These are phyloP conservation scores for Paecilomyces formosus DNA, from an alignment of 2,329 filamentous ascomycete genomes.

Conservation along the genomic window DNA sequence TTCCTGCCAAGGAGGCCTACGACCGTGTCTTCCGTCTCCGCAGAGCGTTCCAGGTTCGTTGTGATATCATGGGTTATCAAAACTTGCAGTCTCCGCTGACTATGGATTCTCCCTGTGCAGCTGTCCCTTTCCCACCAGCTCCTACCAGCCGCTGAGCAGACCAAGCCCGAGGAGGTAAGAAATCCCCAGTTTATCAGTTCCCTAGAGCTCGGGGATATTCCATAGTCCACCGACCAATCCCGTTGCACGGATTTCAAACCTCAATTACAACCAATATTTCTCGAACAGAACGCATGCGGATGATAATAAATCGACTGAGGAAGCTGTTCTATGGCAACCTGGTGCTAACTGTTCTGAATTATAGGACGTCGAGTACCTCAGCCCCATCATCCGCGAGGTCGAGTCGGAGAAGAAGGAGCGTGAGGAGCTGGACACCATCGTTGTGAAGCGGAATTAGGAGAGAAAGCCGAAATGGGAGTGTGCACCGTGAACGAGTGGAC, in stretches of 20 bases:
- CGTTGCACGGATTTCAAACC: constrained; percentile 24
- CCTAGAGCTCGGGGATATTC: neutral
- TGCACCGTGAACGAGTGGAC: neutral
- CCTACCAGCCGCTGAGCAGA: constrained; percentile 58
- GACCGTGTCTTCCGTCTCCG: constrained; percentile 97
- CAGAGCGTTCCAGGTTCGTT: constrained; percentile 76
- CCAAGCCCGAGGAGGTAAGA: constrained; percentile 58
- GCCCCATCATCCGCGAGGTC: constrained; percentile 60
- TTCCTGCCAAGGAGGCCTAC: constrained; percentile 83
- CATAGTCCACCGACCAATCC: constrained; percentile 23
- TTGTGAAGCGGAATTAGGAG: constrained; percentile 43
- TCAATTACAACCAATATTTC: constrained; percentile 11
- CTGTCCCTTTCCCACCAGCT: constrained; percentile 60
- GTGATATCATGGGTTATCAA: neutral
- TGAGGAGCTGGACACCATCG: constrained; percentile 60
- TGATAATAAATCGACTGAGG: neutral
- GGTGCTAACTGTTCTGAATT: constrained; percentile 14
- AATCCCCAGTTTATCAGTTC: constrained; percentile 6
- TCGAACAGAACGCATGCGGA: constrained; percentile 1
- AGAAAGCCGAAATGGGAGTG: neutral
- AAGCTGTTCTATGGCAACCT: neutral
- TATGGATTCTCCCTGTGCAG: constrained; percentile 33
- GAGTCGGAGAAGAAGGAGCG: constrained; percentile 61
- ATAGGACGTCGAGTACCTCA: constrained; percentile 61
- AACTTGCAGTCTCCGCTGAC: constrained; percentile 4